Conservation (phyloP, 495 filamentous ascomycete species). For the Bathelium albidoporum region DNA sequence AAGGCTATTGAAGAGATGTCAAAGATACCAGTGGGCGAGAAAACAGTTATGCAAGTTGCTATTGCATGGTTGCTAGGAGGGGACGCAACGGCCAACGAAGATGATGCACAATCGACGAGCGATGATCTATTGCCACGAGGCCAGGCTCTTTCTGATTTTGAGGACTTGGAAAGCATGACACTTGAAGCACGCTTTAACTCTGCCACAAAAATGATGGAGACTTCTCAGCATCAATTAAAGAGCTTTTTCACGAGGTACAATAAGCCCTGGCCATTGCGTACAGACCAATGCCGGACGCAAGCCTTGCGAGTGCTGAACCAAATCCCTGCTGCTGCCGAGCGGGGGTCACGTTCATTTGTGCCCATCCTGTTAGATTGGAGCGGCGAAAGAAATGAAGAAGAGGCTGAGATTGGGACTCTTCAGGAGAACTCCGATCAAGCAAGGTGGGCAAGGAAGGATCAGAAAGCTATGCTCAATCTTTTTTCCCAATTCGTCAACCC, state of each 20-base stretch:
- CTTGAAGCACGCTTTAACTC: background rate
- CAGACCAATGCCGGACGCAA: conserved; percentile 42
- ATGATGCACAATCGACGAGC: conserved; percentile 7
- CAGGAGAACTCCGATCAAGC: conserved; percentile 6
- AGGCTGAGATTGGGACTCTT: conserved; percentile 33
- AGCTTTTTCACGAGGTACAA: background rate
- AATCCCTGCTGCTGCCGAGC: conserved; percentile 70
- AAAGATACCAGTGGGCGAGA: conserved; percentile 59
- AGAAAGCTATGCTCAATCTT: conserved; percentile 69
- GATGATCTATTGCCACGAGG: background rate
- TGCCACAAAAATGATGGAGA: background rate
- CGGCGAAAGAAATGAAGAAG: conserved; percentile 19
- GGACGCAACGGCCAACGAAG: conserved; percentile 35
- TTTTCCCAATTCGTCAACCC: conserved; percentile 81
- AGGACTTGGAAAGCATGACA: conserved; percentile 54
- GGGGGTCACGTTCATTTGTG: conserved; percentile 68
- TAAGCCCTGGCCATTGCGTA: conserved; percentile 25
- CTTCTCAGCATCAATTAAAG: background rate
- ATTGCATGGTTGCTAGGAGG: conserved; percentile 68
- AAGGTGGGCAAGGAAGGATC: conserved; percentile 55
- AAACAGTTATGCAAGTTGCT: conserved; percentile 57
- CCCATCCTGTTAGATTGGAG: conserved; percentile 79
- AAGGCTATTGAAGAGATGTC: conserved; percentile 64
- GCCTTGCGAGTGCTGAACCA: conserved; percentile 69
- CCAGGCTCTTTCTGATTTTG: conserved; percentile 50